A percentile compares a stretch with the other conserved stretches of the same genome.
These are phyloP conservation scores for Penicillium griseofulvum DNA, from an alignment of 2,329 filamentous ascomycete genomes.

Conservation along the genomic window DNA sequence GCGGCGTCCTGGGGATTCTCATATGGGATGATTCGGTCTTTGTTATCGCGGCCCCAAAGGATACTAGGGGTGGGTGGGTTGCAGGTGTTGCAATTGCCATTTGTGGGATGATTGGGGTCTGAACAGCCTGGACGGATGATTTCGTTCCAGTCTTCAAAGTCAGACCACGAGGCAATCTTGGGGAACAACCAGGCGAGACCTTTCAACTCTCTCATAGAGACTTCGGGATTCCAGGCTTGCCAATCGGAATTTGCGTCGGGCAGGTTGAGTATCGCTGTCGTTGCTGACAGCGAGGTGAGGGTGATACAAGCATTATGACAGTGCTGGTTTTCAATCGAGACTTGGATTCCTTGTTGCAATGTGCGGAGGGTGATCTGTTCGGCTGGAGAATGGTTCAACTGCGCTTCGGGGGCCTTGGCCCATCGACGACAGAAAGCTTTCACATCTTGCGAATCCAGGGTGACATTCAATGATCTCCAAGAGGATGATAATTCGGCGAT, in stretches of 20 bases:
- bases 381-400: constrained; percentile 19
- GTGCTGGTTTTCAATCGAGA: constrained; percentile 16
- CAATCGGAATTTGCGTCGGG: constrained; percentile 20
- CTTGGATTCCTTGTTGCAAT: constrained; percentile 13
- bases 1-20: constrained; percentile 54
- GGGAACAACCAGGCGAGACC: constrained; percentile 36
- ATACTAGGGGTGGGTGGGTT: constrained; percentile 34
- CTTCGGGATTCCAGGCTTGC: constrained; percentile 28
- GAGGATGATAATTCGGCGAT: constrained; percentile 48
- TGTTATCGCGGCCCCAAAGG: constrained; percentile 33
- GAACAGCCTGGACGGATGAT: constrained; percentile 7
- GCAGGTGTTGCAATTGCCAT: constrained; percentile 28
- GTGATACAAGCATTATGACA: constrained; percentile 36
- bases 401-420: constrained; percentile 20
- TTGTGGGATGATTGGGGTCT: not conserved
- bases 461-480: constrained; percentile 44
- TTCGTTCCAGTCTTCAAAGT: constrained; percentile 31
- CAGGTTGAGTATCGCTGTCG: constrained; percentile 18
- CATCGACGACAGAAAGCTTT: constrained; percentile 34
- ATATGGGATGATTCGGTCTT: constrained; percentile 40
- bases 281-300: constrained; percentile 28
- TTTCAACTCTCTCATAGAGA: constrained; percentile 25
- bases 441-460: constrained; percentile 16
- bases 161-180: constrained; percentile 23
- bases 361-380: constrained; percentile 21